Base-by-base conservation (phyloP, 495 filamentous ascomycete genomes). In the Immersiella caudata region DNA sequence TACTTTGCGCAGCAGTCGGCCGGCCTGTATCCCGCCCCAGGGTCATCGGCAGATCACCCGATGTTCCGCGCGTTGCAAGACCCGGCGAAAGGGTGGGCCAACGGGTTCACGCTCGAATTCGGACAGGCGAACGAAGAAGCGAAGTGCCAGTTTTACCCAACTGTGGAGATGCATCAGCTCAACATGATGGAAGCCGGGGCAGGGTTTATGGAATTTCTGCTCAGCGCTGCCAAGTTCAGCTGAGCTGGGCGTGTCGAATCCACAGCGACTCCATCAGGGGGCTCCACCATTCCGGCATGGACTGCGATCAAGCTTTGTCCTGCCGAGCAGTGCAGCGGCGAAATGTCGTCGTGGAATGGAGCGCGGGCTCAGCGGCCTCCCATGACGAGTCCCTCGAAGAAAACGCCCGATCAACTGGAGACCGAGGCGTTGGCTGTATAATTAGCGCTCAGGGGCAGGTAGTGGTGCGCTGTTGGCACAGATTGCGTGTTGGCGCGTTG, bases 91-190 rank as follows among this genome's bases (percentile, higher is more conserved):
- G 78, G 75, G 52, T 73, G 76, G 69, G 74, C 79, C 11, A 77
- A 78, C 57, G 77, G 75, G 4, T 80, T 75, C 46, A 80, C 77
- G 0, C 68, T 83, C 52, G 79, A 83, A 71, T 83, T 83, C 73
- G 80, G 80, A 0, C 76, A 74, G 51, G 62, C 69, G 26, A 81
- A 65, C 24, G 33, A 20, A n/a, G 25, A 57, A 12, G 52, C 27
- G 5, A 18, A 22, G 24, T 64, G 59, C 16, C 4, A 6, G 21
- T 63, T 56, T 21, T 60, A 54, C 33, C 56, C 65, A 14, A 40
- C 46, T 0, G 50, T 22, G 12, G 25, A 52, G 54, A 60, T 25
- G 35, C 54, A 66, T 36, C 12, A 27, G 16, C 12, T 60, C 33
- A 60, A 26, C 20, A 50, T 49, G 56, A 18, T 57, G 12, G 62